Evolutionary conservation across 352 stramenopile species (phyloP).

Genomic region (Phytophthora megakarya): DNA sequence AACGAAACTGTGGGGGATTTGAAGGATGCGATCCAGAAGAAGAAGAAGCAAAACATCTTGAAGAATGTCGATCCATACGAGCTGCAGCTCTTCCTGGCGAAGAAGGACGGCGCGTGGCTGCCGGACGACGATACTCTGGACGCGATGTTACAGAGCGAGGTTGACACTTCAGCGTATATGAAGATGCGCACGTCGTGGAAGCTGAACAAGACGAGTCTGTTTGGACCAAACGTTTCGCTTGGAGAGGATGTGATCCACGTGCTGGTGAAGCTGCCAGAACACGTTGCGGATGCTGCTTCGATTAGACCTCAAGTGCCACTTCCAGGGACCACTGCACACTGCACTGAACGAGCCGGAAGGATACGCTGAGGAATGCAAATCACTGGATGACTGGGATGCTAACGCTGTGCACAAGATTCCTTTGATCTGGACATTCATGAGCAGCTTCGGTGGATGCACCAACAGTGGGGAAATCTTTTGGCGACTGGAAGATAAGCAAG

Average conservation of each 20-base stretch:
- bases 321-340: too few species aligned
- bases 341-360: too few species aligned
- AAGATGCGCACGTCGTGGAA: slow-evolving; percentile 23
- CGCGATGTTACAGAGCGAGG: slow-evolving; percentile 5
- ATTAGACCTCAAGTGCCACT: too few species aligned
- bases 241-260: slow-evolving; percentile 12
- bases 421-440: too few species aligned
- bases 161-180: slow-evolving; percentile 10
- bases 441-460: slow-evolving; percentile 22
- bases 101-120: slow-evolving; percentile 10
- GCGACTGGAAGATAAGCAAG: slow-evolving; percentile 32
- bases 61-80: not conserved
- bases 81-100: slow-evolving; percentile 18
- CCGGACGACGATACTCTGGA: slow-evolving; percentile 12
- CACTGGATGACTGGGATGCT: too few species aligned
- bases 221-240: slow-evolving; percentile 16
- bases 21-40: slow-evolving; percentile 16
- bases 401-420: too few species aligned
- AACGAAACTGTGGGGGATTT: too few species aligned
- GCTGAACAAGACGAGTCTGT: slow-evolving; percentile 13
- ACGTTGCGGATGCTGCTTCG: too few species aligned
- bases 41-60: not conserved
- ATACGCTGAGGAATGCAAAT: too few species aligned
- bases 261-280: too few species aligned
- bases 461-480: slow-evolving; percentile 24